Percentiles rank a stretch among this genome's conserved stretches.
These are phyloP conservation scores for Aphanoascus verrucosus DNA, from an alignment of 2,329 filamentous ascomycete genomes.

Conservation along the genomic window DNA sequence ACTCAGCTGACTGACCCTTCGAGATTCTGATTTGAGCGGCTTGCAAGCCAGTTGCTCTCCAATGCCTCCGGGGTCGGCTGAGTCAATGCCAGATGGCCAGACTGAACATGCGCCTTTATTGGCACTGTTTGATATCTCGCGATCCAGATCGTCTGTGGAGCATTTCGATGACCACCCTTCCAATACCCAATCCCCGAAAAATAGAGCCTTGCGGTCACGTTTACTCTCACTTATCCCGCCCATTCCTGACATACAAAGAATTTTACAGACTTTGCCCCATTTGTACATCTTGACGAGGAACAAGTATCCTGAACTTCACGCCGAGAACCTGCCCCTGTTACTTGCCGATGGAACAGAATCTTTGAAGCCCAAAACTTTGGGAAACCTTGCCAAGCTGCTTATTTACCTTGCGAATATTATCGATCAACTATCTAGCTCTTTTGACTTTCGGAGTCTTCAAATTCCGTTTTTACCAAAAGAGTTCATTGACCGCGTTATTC, in stretches of 20 bases:
- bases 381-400: constrained; percentile 34
- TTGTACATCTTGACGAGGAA: constrained; percentile 27
- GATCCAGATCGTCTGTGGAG: neutral
- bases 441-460: constrained; percentile 28
- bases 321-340: constrained; percentile 13
- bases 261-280: constrained; percentile 24
- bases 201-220: constrained; percentile 20
- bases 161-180: neutral
- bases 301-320: constrained; percentile 26
- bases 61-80: constrained; percentile 1
- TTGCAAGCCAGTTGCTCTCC: neutral
- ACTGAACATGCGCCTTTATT: constrained; percentile 29
- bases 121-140: constrained; percentile 29
- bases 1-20: neutral
- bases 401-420: constrained; percentile 37
- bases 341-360: constrained; percentile 8
- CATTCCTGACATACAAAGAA: constrained; percentile 23
- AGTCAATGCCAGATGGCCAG: constrained; percentile 18
- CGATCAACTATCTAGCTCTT: constrained; percentile 33
- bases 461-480: constrained; percentile 33
- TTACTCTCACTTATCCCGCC: constrained; percentile 30
- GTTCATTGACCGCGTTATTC: constrained; percentile 39
- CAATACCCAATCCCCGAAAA: constrained; percentile 19
- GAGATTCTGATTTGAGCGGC: neutral
- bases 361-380: constrained; percentile 22